These are phyloP conservation scores for Penicillium argentinense DNA, from an alignment of 495 filamentous ascomycete species.

Conservation along the genomic window DNA sequence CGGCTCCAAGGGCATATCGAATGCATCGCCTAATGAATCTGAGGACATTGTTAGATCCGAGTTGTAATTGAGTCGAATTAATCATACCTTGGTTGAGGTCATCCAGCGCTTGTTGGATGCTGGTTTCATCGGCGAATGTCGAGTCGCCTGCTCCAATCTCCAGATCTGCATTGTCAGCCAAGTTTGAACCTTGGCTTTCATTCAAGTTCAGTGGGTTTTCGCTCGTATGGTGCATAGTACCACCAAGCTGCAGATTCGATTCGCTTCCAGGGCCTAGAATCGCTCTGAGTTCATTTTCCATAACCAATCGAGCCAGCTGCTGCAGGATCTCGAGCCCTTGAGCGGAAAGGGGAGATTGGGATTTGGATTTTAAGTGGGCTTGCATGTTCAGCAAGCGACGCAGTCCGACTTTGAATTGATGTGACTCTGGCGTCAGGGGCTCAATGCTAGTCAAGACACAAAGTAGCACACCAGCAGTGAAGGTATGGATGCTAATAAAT, in stretches of 20 bases:
- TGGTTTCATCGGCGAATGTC: no score
- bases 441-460: slow-evolving; percentile 29
- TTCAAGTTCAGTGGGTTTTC: no score
- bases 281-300: slow-evolving; percentile 33
- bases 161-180: no score
- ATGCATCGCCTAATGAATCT: slow-evolving; percentile 1
- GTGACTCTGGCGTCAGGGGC: slow-evolving; percentile 13
- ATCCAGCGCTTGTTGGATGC: slow-evolving; percentile 5
- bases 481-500: slow-evolving; percentile 32
- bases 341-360: slow-evolving; percentile 17
- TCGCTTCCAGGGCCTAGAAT: slow-evolving; percentile 12
- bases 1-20: slow-evolving; percentile 1
- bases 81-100: slow-evolving; percentile 15
- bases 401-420: slow-evolving; percentile 21
- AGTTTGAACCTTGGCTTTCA: neutral
- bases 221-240: no score
- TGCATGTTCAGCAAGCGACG: slow-evolving; percentile 23
- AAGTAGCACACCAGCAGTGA: slow-evolving; percentile 29
- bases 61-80: neutral
- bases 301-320: slow-evolving; percentile 20
- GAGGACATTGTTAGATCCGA: neutral
- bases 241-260: neutral
- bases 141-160: no score
- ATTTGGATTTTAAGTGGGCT: slow-evolving; percentile 14
- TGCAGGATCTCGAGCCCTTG: slow-evolving; percentile 29